Conservation (phyloP, 2,329 filamentous ascomycete genomes). For the Periconia macrospinosa region DNA sequence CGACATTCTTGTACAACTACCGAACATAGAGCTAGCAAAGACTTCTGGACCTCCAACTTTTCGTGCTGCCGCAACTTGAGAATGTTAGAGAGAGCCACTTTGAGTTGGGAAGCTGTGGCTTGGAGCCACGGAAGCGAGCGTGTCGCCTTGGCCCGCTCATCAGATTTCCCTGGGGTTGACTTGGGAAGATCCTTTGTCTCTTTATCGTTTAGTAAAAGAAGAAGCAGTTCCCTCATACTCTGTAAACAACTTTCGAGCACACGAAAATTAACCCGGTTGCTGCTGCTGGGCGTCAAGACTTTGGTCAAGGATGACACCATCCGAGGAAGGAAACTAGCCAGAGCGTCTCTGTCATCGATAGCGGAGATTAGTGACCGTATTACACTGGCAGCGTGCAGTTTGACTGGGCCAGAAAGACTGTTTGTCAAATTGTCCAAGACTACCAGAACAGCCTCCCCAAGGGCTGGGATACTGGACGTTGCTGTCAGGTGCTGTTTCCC, state of each 20-base stretch:
- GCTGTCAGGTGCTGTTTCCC: constrained; percentile 56
- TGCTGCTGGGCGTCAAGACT: constrained; percentile 69
- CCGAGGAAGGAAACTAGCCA: constrained; percentile 85
- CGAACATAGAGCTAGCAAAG: constrained; percentile 72
- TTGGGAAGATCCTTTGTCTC: constrained; percentile 34
- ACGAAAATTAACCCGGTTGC: constrained; percentile 60
- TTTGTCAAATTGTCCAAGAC: constrained; percentile 73
- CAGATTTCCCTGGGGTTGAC: constrained; percentile 6
- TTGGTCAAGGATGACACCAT: constrained; percentile 81
- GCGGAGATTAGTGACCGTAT: constrained; percentile 64
- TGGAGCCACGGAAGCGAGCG: constrained; percentile 69
- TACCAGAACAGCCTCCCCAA: constrained; percentile 81
- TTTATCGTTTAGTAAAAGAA: constrained; percentile 51
- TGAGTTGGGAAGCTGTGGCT: constrained; percentile 78
- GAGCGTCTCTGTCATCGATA: constrained; percentile 70
- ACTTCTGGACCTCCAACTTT: constrained; percentile 66
- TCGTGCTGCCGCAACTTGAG: constrained; percentile 74
- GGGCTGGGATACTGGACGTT: constrained; percentile 67
- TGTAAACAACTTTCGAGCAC: constrained; percentile 67
- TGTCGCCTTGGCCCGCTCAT: constrained; percentile 32
- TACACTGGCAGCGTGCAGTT: constrained; percentile 68
- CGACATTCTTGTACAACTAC: constrained; percentile 78
- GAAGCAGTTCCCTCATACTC: constrained; percentile 55
- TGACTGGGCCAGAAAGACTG: constrained; percentile 67
- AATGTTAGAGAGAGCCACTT: constrained; percentile 76